These are phyloP conservation scores for Blastomyces emzantsi DNA, from an alignment of 2,329 filamentous ascomycete species.

Conservation along the genomic window DNA sequence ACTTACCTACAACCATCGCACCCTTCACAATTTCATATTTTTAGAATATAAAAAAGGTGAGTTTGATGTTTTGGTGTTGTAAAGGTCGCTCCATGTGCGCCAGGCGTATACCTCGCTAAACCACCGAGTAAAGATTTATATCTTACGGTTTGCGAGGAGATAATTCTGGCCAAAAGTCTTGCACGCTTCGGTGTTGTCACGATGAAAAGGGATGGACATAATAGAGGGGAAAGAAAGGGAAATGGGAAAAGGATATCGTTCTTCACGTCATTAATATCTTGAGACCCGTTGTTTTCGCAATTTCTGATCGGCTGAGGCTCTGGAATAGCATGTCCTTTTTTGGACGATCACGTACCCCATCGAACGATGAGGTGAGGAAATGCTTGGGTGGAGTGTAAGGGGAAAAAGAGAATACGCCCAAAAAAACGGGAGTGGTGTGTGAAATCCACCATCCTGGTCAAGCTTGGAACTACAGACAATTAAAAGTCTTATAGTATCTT, in stretches of 20 bases:
- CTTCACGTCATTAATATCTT: constrained; percentile 9
- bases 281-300: neutral
- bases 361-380: neutral
- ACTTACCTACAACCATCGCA: constrained; percentile 14
- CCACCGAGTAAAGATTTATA: constrained; percentile 22
- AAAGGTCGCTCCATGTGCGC: constrained; percentile 61
- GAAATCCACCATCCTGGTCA: neutral
- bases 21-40: constrained; percentile 7
- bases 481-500: constrained; percentile 1
- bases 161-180: constrained; percentile 59
- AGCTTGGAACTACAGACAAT: neutral
- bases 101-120: constrained; percentile 79
- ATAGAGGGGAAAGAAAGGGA: constrained; percentile 14
- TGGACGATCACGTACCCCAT: neutral
- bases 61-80: neutral
- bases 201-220: constrained; percentile 18
- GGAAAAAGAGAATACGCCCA: neutral
- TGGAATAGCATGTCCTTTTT: neutral
- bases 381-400: neutral
- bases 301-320: constrained; percentile 4
- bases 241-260: neutral
- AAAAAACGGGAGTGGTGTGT: neutral
- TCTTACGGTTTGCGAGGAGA: constrained; percentile 69
- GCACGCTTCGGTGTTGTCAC: neutral
- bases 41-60: constrained; percentile 5